Base-by-base conservation (phyloP, 2,329 filamentous ascomycete species). In the Rachicladosporium sp. region DNA sequence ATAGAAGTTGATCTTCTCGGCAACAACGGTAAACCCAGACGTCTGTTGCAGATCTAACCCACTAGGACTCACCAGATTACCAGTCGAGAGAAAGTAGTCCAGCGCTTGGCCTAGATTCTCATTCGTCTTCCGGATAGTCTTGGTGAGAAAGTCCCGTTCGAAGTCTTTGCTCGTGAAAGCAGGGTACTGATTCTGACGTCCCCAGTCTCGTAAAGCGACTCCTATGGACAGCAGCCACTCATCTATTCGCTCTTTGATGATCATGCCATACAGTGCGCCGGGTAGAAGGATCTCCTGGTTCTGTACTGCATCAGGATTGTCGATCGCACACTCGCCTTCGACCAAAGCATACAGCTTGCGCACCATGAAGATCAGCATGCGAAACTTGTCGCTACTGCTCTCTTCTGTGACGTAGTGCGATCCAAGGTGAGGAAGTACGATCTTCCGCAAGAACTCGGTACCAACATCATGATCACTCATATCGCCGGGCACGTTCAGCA, bases 1-100 rank as follows among this genome's bases (percentile, higher is more conserved):
- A 55, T 93, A 78, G 60, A 96, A 98, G 67, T 98, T 98, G 59
- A 98, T 89, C 71, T 96, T 96, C 60, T 98, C 91, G 2, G 91
- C 91, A 37, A 96, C 88, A 37, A 98, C 87, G 0, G 86, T 93
- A 62, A 93, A 98, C 46, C 91, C 91, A 9, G 89, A 91, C 0
- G 82, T 80, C 62, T 98, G 91, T 58, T 96, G 91, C 54, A 95
- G 63, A 71, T 98, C 91, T 31, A 98, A 71, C 48, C 91, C 91
- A 23, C 85, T 93, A 10, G 85, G 80, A 68, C 85, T 93, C 55
- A 86, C 78, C 34, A 98, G 68, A 55, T 98, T 98, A 50, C 91
- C 91, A 0, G 91, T 98, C 0, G 89, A 93, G 46, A 98, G 66
- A 64, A 98, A 98, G 60, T 98, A 98, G 57, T 95, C 87, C 46